These are phyloP conservation scores for Rubroshorea leprosula DNA, from an alignment of 345 rosid genomes.

Conservation along the genomic window DNA sequence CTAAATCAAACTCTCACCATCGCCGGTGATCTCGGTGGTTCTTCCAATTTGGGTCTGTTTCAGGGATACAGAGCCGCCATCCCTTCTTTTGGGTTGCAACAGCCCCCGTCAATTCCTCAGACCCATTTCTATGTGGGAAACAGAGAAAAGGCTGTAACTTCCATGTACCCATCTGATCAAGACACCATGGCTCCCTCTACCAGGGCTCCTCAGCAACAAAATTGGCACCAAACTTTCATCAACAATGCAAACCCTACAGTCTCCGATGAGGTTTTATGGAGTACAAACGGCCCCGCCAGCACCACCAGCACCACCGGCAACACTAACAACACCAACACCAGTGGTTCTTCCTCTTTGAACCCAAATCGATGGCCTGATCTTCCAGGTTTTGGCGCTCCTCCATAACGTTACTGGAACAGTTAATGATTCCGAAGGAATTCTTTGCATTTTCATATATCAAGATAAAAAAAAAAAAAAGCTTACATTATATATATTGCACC, in stretches of 20 bases:
- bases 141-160: slow-evolving; percentile 13
- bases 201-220: slow-evolving; percentile 6
- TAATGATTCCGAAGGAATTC: no score
- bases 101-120: slow-evolving; percentile 22
- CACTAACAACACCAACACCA: slow-evolving; percentile 14
- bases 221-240: slow-evolving; percentile 26
- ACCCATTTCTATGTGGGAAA: slow-evolving; percentile 21
- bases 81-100: slow-evolving; percentile 23
- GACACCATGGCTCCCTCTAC: slow-evolving; percentile 20
- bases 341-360: slow-evolving; percentile 27
- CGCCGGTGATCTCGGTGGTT: slow-evolving; percentile 16
- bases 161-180: slow-evolving; percentile 20
- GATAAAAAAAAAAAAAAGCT: no score
- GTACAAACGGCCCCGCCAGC: slow-evolving; percentile 16
- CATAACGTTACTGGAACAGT: no score
- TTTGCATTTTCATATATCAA: no score
- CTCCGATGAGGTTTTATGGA: slow-evolving; percentile 29
- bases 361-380: slow-evolving; percentile 33
- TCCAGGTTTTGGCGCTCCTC: slow-evolving; percentile 30
- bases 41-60: slow-evolving; percentile 34
- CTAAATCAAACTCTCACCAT: slow-evolving; percentile 15
- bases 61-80: slow-evolving; percentile 19
- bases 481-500: no score
- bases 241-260: slow-evolving; percentile 19
- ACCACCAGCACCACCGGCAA: slow-evolving; percentile 5